phyloP scores from a whole-genome alignment of 2,329 filamentous ascomycete genomes.

The Trichoderma pleuroti region DNA sequence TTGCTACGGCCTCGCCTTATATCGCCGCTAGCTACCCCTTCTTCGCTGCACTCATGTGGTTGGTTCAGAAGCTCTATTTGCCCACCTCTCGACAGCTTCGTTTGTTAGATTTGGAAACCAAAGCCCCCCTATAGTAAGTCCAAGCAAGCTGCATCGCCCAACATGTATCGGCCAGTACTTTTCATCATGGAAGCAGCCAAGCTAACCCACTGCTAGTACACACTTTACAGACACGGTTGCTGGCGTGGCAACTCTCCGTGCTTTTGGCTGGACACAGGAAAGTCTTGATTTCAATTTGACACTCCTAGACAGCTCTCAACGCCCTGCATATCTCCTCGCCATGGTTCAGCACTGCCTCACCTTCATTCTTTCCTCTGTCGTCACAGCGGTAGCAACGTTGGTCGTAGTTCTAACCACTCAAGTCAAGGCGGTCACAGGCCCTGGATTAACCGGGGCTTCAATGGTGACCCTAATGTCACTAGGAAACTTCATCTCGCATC shows the following conservation, averaged over 20 bases:
- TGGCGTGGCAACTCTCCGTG: slow-evolving; percentile 19
- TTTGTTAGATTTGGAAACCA: slow-evolving; percentile 59
- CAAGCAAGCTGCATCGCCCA: neutral
- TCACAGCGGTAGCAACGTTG: slow-evolving; percentile 14
- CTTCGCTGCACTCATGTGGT: slow-evolving; percentile 43
- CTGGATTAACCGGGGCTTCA: neutral
- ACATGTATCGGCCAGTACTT: neutral
- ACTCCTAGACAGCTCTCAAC: slow-evolving; percentile 19
- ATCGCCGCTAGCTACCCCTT: slow-evolving; percentile 50
- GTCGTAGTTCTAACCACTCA: slow-evolving; percentile 18
- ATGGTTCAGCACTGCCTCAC: slow-evolving; percentile 21
- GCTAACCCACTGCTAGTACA: neutral
- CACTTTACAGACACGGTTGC: slow-evolving; percentile 19
- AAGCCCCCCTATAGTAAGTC: slow-evolving; percentile 44
- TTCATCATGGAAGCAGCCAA: neutral
- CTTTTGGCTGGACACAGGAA: slow-evolving; percentile 19
- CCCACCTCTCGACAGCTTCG: slow-evolving; percentile 58
- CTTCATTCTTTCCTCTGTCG: slow-evolving; percentile 15
- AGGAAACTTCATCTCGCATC: neutral
- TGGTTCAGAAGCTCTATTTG: slow-evolving; percentile 56
- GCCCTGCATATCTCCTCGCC: slow-evolving; percentile 18
- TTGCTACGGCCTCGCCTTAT: slow-evolving; percentile 42
- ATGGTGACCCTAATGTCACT: slow-evolving; percentile 12
- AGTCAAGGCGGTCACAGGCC: neutral
- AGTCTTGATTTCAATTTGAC: neutral